A percentile compares a stretch with the other conserved stretches of the same genome.
These are phyloP conservation scores for Forsythia viridissima DNA, from an alignment of 257 asterid genomes.

Conservation along the genomic window DNA sequence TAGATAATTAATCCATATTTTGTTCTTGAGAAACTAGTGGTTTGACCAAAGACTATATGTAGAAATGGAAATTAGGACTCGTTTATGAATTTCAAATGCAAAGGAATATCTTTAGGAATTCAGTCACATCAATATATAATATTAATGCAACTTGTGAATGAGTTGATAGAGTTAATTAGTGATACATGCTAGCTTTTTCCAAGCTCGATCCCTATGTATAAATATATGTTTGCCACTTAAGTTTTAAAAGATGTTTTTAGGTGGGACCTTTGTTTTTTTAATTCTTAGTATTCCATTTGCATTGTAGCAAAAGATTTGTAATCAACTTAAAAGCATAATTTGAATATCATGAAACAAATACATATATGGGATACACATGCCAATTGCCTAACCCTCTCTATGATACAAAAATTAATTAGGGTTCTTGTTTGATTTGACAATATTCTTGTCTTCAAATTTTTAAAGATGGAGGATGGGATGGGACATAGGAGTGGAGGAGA, in stretches of 20 bases:
- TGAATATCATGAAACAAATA: neutral
- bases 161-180: neutral
- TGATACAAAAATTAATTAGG: conserved; percentile 14
- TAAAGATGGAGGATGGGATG: conserved; percentile 20
- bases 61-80: conserved; percentile 8
- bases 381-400: conserved; percentile 23
- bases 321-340: conserved; percentile 7
- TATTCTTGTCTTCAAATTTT: conserved; percentile 63
- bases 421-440: conserved; percentile 62
- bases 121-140: conserved; percentile 8
- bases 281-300: conserved; percentile 5
- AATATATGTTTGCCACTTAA: conserved; percentile 32
- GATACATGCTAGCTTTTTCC: neutral
- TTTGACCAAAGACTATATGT: conserved; percentile 22
- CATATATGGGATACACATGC: conserved; percentile 36
- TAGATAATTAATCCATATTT: neutral
- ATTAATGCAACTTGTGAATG: conserved; percentile 26
- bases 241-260: conserved; percentile 23
- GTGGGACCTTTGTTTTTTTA: conserved; percentile 26
- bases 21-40: neutral
- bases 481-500: conserved; percentile 1
- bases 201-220: neutral
- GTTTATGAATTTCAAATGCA: conserved; percentile 16
- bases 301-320: conserved; percentile 18
- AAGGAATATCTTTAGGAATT: conserved; percentile 11